Conservation (phyloP, 306 rosid species). For the Cercis canadensis region DNA sequence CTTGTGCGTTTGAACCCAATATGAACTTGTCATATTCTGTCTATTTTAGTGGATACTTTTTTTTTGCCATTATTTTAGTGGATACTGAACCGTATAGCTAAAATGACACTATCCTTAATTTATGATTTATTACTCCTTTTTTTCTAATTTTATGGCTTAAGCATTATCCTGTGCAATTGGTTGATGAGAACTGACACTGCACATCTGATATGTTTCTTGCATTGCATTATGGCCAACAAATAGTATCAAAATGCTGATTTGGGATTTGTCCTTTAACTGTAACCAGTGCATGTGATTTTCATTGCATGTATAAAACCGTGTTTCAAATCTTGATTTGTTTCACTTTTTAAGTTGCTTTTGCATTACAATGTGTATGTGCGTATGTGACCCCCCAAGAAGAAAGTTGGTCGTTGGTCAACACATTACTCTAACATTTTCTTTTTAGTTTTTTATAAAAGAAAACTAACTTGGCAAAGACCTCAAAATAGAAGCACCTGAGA, state of each 20-base stretch:
- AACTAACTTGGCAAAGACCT: background rate
- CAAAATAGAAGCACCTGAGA: background rate
- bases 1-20: too few relatives aligned
- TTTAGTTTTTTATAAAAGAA: background rate
- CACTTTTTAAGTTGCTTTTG: slow-evolving; percentile 18
- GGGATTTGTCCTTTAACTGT: slow-evolving; percentile 6
- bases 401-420: slow-evolving; percentile 21
- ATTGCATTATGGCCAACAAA: slow-evolving; percentile 38
- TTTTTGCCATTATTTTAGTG: background rate
- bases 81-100: background rate
- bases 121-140: background rate
- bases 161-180: background rate
- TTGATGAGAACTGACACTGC: slow-evolving; percentile 10
- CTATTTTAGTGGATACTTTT: too few relatives aligned
- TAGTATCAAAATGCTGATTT: slow-evolving; percentile 14
- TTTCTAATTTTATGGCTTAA: background rate
- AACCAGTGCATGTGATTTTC: background rate
- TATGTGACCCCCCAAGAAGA: background rate
- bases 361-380: background rate
- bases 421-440: background rate
- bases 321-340: slow-evolving; percentile 1
- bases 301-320: background rate
- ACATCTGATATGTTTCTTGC: slow-evolving; percentile 24
- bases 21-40: background rate
- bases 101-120: background rate